Evolutionary conservation across 2,329 filamentous ascomycete genomes (phyloP).

Genomic region (Xylariaceae sp.): DNA sequence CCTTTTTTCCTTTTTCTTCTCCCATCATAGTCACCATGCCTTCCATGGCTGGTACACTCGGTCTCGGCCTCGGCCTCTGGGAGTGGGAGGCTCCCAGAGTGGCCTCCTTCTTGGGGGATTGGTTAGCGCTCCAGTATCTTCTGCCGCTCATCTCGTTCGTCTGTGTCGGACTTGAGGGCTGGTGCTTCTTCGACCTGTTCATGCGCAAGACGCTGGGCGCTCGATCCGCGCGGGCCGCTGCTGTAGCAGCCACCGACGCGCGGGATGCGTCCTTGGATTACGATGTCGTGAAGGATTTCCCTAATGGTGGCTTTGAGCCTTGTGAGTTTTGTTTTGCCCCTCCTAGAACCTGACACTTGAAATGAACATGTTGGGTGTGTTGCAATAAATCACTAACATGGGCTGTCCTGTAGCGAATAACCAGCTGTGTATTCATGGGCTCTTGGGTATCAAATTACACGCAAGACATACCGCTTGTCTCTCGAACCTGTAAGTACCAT

Average conservation of each 20-base stretch:
- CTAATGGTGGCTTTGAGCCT: conserved; percentile 30
- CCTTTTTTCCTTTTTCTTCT: not conserved
- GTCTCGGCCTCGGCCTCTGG: conserved; percentile 8
- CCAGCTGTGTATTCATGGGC: conserved; percentile 33
- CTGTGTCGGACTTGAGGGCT: conserved; percentile 32
- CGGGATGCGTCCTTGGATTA: conserved; percentile 26
- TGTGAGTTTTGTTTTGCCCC: conserved; percentile 12
- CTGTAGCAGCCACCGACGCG: conserved; percentile 28
- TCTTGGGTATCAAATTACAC: conserved; percentile 28
- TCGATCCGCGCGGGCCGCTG: conserved; percentile 27
- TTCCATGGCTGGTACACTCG: conserved; percentile 30
- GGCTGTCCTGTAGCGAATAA: conserved; percentile 25
- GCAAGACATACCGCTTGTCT: conserved; percentile 19
- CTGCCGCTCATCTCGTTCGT: conserved; percentile 33
- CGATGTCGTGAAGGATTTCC: conserved; percentile 32
- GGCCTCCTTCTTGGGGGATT: conserved; percentile 22
- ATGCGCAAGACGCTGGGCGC: conserved; percentile 31
- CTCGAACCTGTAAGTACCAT: conserved; percentile 23
- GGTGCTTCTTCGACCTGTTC: conserved; percentile 33
- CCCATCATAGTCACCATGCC: conserved; percentile 26
- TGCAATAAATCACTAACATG: conserved; percentile 2
- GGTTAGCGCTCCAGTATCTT: conserved; percentile 29
- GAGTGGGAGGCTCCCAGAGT: conserved; percentile 26
- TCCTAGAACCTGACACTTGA: not conserved
- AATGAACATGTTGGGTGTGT: too few relatives aligned